Conservation (phyloP, 2,329 filamentous ascomycete genomes). For the Cercospora zeina region DNA sequence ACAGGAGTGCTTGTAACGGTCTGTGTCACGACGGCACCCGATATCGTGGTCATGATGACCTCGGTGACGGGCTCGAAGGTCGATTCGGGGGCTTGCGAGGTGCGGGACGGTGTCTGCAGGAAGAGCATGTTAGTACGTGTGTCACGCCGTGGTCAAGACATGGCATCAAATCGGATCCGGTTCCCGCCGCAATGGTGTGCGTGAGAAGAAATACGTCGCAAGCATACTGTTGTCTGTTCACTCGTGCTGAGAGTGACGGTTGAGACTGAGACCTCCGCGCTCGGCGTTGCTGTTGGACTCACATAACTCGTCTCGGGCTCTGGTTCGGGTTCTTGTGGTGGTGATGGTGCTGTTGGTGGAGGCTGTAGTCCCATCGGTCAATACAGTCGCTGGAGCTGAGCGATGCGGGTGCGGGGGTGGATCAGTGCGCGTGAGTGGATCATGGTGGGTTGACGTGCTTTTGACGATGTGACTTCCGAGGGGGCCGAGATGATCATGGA, state of each 20-base stretch:
- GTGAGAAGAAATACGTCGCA: constrained; percentile 30
- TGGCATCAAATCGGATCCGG: constrained; percentile 12
- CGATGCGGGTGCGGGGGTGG: background rate
- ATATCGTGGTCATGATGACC: constrained; percentile 46
- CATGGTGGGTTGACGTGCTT: background rate
- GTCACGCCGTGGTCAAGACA: constrained; percentile 17
- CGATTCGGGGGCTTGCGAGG: constrained; percentile 29
- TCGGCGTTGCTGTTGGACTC: constrained; percentile 36
- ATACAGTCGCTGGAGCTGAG: constrained; percentile 18
- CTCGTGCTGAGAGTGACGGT: constrained; percentile 30
- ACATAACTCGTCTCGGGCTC: constrained; percentile 34
- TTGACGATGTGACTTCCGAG: background rate
- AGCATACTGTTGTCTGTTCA: constrained; percentile 31
- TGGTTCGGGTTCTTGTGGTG: constrained; percentile 29
- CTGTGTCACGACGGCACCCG: constrained; percentile 47
- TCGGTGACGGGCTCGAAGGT: constrained; percentile 37
- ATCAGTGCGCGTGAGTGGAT: background rate
- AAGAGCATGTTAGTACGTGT: constrained; percentile 23
- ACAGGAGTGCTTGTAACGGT: constrained; percentile 47
- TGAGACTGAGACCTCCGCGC: constrained; percentile 33
- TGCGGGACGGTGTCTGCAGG: constrained; percentile 21
- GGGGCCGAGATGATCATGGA: constrained; percentile 19
- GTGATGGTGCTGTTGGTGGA: constrained; percentile 26
- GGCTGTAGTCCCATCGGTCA: constrained; percentile 29
- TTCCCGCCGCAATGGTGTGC: constrained; percentile 20